Evolutionary conservation across 345 rosid genomes (phyloP).

Genomic region (Reutealis trisperma): DNA sequence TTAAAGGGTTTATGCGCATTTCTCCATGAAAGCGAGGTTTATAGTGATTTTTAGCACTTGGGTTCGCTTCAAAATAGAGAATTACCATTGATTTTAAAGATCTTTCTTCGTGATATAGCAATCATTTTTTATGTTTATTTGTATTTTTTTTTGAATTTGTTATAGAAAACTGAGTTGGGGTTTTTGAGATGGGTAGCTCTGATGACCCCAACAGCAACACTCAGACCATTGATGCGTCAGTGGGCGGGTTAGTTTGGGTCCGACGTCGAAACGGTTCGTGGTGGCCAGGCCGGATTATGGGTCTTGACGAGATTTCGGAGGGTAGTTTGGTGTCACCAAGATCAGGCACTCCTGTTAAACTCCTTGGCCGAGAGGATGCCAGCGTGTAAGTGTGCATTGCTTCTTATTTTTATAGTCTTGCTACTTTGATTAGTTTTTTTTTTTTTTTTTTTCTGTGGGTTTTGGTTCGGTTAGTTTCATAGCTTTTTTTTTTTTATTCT

Average conservation of each 20-base stretch:
- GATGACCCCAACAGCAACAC: slow-evolving; percentile 51
- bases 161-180: slow-evolving; percentile 19
- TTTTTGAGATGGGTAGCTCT: slow-evolving; percentile 66
- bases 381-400: slow-evolving; percentile 68
- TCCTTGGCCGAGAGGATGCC: slow-evolving; percentile 95
- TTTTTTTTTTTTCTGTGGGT: no score
- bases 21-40: slow-evolving; percentile 27
- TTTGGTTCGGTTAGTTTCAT: neutral
- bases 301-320: slow-evolving; percentile 69
- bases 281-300: slow-evolving; percentile 98
- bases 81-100: slow-evolving; percentile 26
- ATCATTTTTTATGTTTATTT: slow-evolving; percentile 16
- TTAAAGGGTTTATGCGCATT: slow-evolving; percentile 27
- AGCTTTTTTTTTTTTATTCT: neutral
- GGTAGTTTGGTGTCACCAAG: slow-evolving; percentile 72
- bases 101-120: neutral
- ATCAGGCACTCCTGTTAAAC: slow-evolving; percentile 95
- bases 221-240: slow-evolving; percentile 66
- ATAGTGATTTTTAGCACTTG: slow-evolving; percentile 27
- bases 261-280: slow-evolving; percentile 96
- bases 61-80: slow-evolving; percentile 15
- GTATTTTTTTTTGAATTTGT: slow-evolving; percentile 3
- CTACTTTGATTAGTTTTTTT: neutral
- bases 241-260: slow-evolving; percentile 97
- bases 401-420: neutral